Base-by-base conservation (phyloP, 371 early-diverging fungal species). In the Mucor velutinosus region DNA sequence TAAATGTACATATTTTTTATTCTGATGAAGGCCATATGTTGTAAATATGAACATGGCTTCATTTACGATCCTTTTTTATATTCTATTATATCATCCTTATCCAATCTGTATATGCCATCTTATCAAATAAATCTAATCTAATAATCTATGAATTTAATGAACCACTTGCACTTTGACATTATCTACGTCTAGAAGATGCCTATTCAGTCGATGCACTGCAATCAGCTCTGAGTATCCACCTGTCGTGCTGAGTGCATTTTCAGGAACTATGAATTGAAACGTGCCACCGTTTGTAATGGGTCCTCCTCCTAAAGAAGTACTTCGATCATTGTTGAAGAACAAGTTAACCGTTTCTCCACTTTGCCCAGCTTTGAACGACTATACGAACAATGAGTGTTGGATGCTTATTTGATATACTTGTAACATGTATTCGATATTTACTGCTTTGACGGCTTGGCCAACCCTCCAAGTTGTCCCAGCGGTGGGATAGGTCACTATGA, bases 311-410 rank as follows among this genome's bases (percentile, higher is more conserved):
- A 70, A 39, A 6, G 39, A 15, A 0, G 14, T 37, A 10, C 30
- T 57, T 65, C 66, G 35, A 57, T 70, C 58, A n/a, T 62, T 61
- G 21, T 65, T 43, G 43, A 70, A 62, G 49, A 60, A 70, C 0
- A 65, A 10, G 27, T 19, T 58, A 8, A 65, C 62, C 1, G 65
- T 70, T 32, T 70, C 66, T 19, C 37, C 58, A 5, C 25, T 23
- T 29, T 49, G 41, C 7, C 62, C 49, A 47, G 62, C 55, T 10
- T 23, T 21, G 29, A 66, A 37, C 55, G 39, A 37, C 67, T 66
- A 43, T 11, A 30, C 29, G 23, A 11, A 0, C 23, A 25, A 17
- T 43, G 0, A 3, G 10, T 17, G 10, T 33, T 58, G 21, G 21
- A 41, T 15, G 12, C 37, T 25, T 29, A 11, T 3, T 58, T 32